Evolutionary conservation across 306 rosid species (phyloP), one percentile per base, ranked within the genome.

Genomic region (Comarum palustre): DNA sequence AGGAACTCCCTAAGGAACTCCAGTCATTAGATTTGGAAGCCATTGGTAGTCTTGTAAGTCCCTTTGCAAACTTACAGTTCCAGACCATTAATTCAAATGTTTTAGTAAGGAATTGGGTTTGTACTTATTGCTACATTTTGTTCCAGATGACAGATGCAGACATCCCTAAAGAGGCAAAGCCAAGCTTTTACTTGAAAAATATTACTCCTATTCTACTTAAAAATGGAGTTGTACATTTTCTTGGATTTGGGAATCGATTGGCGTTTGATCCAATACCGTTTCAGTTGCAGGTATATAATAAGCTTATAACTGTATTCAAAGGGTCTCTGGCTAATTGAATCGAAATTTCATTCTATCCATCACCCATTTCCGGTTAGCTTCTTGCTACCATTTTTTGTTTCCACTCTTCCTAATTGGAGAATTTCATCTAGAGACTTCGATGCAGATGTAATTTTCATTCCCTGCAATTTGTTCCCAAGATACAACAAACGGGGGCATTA

Each of bases 381-480:
- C 22, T 62, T 72, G 74, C 51, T 41, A 85, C 75, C 60, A 50
- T 32, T 82, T 64, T 25, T 62, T 42, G 31, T 68, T 75, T 79
- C 57, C 78, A 36, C 81, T 82, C 78, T 85, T 86, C 89, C 99
- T 94, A 84, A 91, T 91, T 88, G 77, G 86, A 88, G 78, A 81
- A 86, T 76, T 85, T 89, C 96, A 94, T 94, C 80, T 88, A 94
- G 97, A 91, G 96, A 84, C 96, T 94, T 87, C 96, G 99, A 72
- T 94, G 99, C 99, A 91, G 97, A 86, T 94, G 99, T 84, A 94
- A 94, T 83, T 94, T 94, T 81, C 90, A 91, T 47, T 96, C 97
- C 68, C 84, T 94, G 83, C 93, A 84, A 82, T 94, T 94, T 90
- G 91, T 86, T 79, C 95, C 96, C 77, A 89, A 82, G 87, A 89